These are phyloP conservation scores for Litsea cubeba DNA, from an alignment of 164 flowering plant species.

Conservation along the genomic window DNA sequence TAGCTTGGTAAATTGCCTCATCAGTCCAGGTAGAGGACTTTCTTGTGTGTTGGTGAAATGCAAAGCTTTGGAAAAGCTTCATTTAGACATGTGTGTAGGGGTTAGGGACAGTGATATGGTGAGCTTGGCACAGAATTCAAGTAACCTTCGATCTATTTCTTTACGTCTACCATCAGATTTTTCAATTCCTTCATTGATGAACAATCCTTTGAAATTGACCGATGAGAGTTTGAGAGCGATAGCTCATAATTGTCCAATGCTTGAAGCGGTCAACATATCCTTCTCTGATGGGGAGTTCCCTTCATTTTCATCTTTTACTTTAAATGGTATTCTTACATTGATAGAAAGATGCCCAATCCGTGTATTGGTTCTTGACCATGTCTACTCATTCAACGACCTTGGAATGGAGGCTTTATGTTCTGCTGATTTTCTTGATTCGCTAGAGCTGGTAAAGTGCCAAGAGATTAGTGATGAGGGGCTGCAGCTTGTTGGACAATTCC, in stretches of 20 bases:
- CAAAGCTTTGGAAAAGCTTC: constrained; percentile 62
- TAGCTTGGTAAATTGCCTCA: constrained; percentile 64
- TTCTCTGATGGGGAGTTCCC: constrained; percentile 81
- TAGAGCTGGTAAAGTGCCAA: constrained; percentile 75
- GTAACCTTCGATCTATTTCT: constrained; percentile 54
- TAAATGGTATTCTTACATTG: constrained; percentile 47
- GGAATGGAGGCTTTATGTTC: constrained; percentile 82
- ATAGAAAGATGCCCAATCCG: constrained; percentile 57
- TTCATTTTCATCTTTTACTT: constrained; percentile 55
- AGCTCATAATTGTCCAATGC: constrained; percentile 56
- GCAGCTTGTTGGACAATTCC: constrained; percentile 52
- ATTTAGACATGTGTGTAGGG: constrained; percentile 78
- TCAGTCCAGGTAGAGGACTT: constrained; percentile 73
- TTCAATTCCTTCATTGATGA: constrained; percentile 45
- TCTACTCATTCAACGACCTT: constrained; percentile 57
- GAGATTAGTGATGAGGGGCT: constrained; percentile 75
- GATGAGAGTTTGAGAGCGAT: constrained; percentile 65
- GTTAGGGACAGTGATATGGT: constrained; percentile 64
- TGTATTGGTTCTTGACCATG: constrained; percentile 59
- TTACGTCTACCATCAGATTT: constrained; percentile 66
- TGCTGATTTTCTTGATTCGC: constrained; percentile 46
- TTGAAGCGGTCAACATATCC: constrained; percentile 61
- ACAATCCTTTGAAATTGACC: constrained; percentile 52
- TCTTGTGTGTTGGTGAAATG: constrained; percentile 66
- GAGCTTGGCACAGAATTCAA: constrained; percentile 48